These are phyloP conservation scores for Gamsiella multidivaricata DNA, from an alignment of 192 early-diverging fungal species.

Conservation along the genomic window DNA sequence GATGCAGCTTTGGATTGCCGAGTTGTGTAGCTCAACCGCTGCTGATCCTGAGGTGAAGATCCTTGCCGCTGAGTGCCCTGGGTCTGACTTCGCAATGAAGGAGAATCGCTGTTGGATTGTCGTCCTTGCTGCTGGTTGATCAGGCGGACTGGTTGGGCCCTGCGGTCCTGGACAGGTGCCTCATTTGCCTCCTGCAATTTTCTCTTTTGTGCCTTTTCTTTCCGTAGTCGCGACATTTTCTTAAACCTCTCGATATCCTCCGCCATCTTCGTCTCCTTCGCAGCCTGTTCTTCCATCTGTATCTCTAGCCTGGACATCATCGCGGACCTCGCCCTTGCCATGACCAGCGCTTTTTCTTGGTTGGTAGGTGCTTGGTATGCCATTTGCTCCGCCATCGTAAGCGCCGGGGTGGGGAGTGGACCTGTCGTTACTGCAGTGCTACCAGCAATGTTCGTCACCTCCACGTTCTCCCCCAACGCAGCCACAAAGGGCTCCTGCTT, in stretches of 20 bases:
- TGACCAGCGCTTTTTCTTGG: conserved; percentile 11
- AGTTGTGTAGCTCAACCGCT: conserved; percentile 17
- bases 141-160: conserved; percentile 39
- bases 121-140: conserved; percentile 42
- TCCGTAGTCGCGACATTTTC: conserved; percentile 16
- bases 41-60: conserved; percentile 33
- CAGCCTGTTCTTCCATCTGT: conserved; percentile 10
- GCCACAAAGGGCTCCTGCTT: not conserved
- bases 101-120: conserved; percentile 7
- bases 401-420: conserved; percentile 1
- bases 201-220: conserved; percentile 25
- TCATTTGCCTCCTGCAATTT: conserved; percentile 31
- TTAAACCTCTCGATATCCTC: conserved; percentile 42
- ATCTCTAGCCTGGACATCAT: conserved; percentile 10
- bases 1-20: conserved; percentile 24
- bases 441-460: not conserved
- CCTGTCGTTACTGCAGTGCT: not conserved
- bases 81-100: conserved; percentile 9
- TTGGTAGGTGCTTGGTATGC: conserved; percentile 19
- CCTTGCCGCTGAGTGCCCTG: conserved; percentile 17
- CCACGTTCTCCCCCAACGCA: not conserved
- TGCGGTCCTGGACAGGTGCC: conserved; percentile 32
- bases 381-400: conserved; percentile 4
- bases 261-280: conserved; percentile 13
- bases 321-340: conserved; percentile 14